phyloP scores from a whole-genome alignment of 441 rosid genomes.

The Erysimum pusillum region DNA sequence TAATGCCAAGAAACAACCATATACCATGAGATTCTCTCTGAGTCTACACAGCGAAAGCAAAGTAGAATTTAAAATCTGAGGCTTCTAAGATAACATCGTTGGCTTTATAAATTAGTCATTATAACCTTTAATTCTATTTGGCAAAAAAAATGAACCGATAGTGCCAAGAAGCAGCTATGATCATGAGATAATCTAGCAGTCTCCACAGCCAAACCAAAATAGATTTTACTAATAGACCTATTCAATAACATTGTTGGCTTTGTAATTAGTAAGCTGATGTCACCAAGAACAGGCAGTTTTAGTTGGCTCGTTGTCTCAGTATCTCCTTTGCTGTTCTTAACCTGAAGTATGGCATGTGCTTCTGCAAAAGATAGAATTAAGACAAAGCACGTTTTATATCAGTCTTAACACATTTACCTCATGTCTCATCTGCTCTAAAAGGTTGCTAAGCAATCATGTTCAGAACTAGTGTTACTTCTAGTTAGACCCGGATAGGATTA shows the following conservation, averaged over 20 bases:
- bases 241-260: background rate
- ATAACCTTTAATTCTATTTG: background rate
- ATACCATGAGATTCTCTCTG: background rate
- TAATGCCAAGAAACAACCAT: conserved; percentile 4
- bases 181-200: background rate
- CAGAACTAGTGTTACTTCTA: background rate
- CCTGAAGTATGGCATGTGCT: conserved; percentile 87
- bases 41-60: background rate
- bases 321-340: conserved; percentile 88
- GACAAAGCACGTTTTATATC: conserved; percentile 1
- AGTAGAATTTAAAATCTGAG: background rate
- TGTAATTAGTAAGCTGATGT: background rate
- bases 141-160: background rate
- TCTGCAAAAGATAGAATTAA: conserved; percentile 49
- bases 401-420: background rate
- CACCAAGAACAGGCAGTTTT: conserved; percentile 22
- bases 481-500: background rate
- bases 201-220: conserved; percentile 1
- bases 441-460: background rate
- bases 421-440: background rate
- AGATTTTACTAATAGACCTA: background rate
- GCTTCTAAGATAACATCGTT: background rate
- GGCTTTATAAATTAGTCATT: background rate
- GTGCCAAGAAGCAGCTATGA: conserved; percentile 11
- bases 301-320: conserved; percentile 76